phyloP scores from a whole-genome alignment of 495 filamentous ascomycete species.

The Echria macrotheca region DNA sequence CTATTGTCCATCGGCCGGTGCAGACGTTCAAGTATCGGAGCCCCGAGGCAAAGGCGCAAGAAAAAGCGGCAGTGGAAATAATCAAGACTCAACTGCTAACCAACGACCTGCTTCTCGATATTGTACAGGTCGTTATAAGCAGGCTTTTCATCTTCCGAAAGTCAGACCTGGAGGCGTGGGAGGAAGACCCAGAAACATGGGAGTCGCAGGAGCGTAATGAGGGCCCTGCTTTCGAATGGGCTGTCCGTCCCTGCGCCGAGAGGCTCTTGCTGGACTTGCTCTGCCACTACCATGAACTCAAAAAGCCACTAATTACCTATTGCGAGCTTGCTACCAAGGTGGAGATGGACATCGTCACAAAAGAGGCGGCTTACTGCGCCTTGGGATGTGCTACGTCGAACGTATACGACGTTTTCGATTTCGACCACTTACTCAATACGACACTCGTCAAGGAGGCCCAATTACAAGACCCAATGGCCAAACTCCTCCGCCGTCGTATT shows the following conservation, averaged over 20 bases:
- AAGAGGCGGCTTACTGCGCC: slow-evolving; percentile 90
- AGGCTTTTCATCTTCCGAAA: slow-evolving; percentile 85
- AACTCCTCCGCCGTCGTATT: slow-evolving; percentile 80
- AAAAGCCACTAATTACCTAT: slow-evolving; percentile 69
- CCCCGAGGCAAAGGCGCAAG: slow-evolving; percentile 62
- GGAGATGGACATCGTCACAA: slow-evolving; percentile 65
- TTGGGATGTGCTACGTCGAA: slow-evolving; percentile 78
- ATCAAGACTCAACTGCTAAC: slow-evolving; percentile 70
- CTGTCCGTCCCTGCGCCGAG: slow-evolving; percentile 84
- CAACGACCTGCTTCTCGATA: slow-evolving; percentile 63
- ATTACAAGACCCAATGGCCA: slow-evolving; percentile 67
- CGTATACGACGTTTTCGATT: slow-evolving; percentile 65
- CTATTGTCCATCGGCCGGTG: slow-evolving; percentile 72
- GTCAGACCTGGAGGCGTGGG: slow-evolving; percentile 82
- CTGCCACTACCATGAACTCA: slow-evolving; percentile 73
- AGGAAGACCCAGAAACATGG: slow-evolving; percentile 90
- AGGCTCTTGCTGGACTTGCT: slow-evolving; percentile 90
- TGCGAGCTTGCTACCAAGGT: slow-evolving; percentile 68
- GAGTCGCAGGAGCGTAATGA: slow-evolving; percentile 75
- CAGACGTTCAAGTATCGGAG: slow-evolving; percentile 78
- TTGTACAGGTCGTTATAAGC: slow-evolving; percentile 77
- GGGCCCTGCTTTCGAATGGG: slow-evolving; percentile 78
- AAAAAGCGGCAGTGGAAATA: slow-evolving; percentile 54
- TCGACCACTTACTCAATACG: slow-evolving; percentile 68
- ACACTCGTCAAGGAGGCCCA: slow-evolving; percentile 77